These are phyloP conservation scores for Paecilomyces fulvus DNA, from an alignment of 2,329 filamentous ascomycete species.

Conservation along the genomic window DNA sequence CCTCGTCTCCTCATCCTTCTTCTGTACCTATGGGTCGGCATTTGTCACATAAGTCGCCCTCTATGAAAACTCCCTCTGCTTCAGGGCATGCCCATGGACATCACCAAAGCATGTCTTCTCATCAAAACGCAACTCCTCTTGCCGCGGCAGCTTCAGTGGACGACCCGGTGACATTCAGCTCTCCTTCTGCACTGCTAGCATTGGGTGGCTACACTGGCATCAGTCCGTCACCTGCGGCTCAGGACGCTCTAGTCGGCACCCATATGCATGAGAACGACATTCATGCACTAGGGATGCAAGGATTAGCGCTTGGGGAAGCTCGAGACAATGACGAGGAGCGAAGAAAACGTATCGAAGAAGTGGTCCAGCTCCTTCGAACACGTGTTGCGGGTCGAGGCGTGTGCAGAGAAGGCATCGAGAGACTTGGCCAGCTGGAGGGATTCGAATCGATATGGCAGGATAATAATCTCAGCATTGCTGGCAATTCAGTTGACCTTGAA, in stretches of 20 bases:
- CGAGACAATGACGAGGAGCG: constrained; percentile 36
- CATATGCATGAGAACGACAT: constrained; percentile 33
- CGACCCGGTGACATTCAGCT: constrained; percentile 36
- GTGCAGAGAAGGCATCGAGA: constrained; percentile 35
- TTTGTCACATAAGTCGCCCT: constrained; percentile 38
- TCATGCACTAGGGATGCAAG: constrained; percentile 30
- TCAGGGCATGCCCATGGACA: constrained; percentile 28
- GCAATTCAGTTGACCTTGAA: constrained; percentile 39
- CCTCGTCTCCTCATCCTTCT: constrained; percentile 36
- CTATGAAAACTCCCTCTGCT: constrained; percentile 35
- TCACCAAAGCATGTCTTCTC: constrained; percentile 27
- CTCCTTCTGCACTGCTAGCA: constrained; percentile 36
- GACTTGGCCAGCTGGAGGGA: constrained; percentile 34
- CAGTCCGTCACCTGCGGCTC: constrained; percentile 30
- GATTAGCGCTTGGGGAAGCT: constrained; percentile 25
- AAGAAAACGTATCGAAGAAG: constrained; percentile 31
- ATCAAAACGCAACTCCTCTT: constrained; percentile 37
- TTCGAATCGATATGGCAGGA: constrained; percentile 41
- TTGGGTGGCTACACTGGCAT: constrained; percentile 35
- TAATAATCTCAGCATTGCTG: constrained; percentile 37
- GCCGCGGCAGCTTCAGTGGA: constrained; percentile 28
- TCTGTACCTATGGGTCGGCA: constrained; percentile 31
- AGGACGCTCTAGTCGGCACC: constrained; percentile 26
- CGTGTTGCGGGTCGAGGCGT: constrained; percentile 36
- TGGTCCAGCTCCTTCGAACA: constrained; percentile 31